These are phyloP conservation scores for Achlya hypogyna DNA, from an alignment of 352 stramenopile genomes.

Conservation along the genomic window DNA sequence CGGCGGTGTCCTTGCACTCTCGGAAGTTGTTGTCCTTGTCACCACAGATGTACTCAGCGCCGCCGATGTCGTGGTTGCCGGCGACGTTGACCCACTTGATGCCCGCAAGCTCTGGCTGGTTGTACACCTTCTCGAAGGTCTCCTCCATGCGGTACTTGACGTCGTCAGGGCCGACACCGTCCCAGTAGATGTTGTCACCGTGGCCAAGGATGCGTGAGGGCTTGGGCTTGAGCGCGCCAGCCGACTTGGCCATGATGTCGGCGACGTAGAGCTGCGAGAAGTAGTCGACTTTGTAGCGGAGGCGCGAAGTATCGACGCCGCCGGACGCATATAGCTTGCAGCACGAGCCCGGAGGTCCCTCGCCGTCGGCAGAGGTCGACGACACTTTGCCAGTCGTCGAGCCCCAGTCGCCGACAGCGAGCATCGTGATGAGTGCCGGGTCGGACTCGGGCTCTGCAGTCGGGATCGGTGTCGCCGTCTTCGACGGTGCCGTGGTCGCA, in stretches of 20 bases:
- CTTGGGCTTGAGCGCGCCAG: conserved; percentile 49
- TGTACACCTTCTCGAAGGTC: conserved; percentile 77
- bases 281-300: conserved; percentile 82
- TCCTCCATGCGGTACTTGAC: conserved; percentile 71
- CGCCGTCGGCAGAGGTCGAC: background rate
- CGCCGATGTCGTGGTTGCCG: conserved; percentile 81
- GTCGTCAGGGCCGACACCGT: conserved; percentile 62
- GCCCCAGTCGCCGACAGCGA: conserved; percentile 79
- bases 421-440: conserved; percentile 55
- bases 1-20: conserved; percentile 55
- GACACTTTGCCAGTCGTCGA: conserved; percentile 64
- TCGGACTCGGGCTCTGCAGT: conserved; percentile 7
- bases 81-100: conserved; percentile 82
- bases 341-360: conserved; percentile 47
- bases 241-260: conserved; percentile 66
- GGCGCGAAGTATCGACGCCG: conserved; percentile 29
- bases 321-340: conserved; percentile 84
- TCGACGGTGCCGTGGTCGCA: conserved; percentile 27
- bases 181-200: conserved; percentile 86
- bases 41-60: conserved; percentile 72
- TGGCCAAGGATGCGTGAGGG: conserved; percentile 52
- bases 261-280: conserved; percentile 79
- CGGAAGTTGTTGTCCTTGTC: conserved; percentile 81
- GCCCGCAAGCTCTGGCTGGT: conserved; percentile 52
- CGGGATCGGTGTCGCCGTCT: conserved; percentile 24